Evolutionary conservation across 345 rosid species (phyloP).

Genomic region (Litchi chinensis): DNA sequence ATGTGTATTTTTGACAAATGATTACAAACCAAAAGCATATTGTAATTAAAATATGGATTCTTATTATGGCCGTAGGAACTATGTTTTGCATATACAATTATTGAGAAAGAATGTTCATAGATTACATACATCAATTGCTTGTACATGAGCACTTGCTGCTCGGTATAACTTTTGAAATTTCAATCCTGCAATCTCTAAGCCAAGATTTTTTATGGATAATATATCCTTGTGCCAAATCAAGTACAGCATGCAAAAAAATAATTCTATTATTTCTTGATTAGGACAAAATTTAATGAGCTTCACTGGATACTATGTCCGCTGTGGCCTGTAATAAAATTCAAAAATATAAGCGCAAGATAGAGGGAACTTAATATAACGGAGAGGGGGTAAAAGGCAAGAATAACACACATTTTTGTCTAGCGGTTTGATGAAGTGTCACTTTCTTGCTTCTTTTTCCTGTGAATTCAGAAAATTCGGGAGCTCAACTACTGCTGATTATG

Average conservation of each 20-base stretch:
- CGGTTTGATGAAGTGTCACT: background rate
- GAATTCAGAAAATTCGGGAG: background rate
- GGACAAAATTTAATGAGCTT: background rate
- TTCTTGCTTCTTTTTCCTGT: slow-evolving; percentile 1
- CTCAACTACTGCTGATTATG: background rate
- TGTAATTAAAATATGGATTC: slow-evolving; percentile 20
- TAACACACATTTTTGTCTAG: background rate
- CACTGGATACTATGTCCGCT: slow-evolving; percentile 37
- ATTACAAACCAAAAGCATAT: slow-evolving; percentile 4
- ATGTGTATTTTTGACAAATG: slow-evolving; percentile 18
- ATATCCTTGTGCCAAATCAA: slow-evolving; percentile 12
- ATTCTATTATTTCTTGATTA: background rate
- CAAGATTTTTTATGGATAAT: slow-evolving; percentile 8
- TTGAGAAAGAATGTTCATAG: slow-evolving; percentile 14
- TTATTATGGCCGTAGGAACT: slow-evolving; percentile 6
- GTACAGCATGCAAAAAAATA: background rate
- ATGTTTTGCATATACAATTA: slow-evolving; percentile 14
- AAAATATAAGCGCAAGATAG: background rate
- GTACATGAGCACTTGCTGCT: slow-evolving; percentile 19
- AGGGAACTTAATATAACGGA: background rate
- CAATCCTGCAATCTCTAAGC: slow-evolving; percentile 17
- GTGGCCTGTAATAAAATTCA: slow-evolving; percentile 40
- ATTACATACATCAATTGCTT: slow-evolving; percentile 17
- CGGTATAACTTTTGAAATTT: slow-evolving; percentile 19
- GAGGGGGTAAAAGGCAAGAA: background rate